Conservation (phyloP, 2,329 filamentous ascomycete genomes). For the Rutstroemia sp. region DNA sequence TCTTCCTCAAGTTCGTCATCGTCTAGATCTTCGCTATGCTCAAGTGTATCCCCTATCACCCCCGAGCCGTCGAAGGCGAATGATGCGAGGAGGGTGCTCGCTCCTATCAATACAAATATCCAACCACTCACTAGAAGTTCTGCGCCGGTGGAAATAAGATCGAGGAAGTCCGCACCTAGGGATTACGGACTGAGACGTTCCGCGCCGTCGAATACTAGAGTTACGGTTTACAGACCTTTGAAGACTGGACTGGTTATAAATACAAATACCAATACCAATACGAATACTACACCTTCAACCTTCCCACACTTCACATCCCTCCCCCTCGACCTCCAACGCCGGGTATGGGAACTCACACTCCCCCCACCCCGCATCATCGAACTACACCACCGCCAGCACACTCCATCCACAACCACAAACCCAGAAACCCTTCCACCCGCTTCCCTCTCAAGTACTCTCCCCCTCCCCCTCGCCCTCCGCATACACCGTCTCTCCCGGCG, state of each 20-base stretch:
- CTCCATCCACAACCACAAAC: neutral
- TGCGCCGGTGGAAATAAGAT: too few relatives aligned
- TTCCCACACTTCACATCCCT: constrained; percentile 4
- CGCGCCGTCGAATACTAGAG: too few relatives aligned
- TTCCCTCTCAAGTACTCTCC: neutral
- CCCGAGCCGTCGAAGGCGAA: neutral
- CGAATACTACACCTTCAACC: neutral
- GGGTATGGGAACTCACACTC: neutral
- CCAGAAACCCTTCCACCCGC: neutral
- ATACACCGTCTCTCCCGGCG: constrained; percentile 1
- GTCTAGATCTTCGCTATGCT: neutral
- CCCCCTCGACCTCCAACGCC: neutral
- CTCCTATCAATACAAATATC: too few relatives aligned
- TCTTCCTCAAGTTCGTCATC: neutral
- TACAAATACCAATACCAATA: neutral
- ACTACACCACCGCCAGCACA: neutral
- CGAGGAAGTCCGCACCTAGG: neutral
- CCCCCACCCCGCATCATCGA: neutral
- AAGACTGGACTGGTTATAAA: neutral
- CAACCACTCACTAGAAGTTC: too few relatives aligned
- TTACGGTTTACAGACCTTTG: neutral
- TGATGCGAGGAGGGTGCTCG: neutral
- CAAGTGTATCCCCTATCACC: neutral
- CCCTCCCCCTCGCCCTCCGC: neutral
- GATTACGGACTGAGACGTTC: too few relatives aligned